Base-by-base conservation (phyloP, 2,329 filamentous ascomycete genomes). In the Cucurbitaria berberidis region DNA sequence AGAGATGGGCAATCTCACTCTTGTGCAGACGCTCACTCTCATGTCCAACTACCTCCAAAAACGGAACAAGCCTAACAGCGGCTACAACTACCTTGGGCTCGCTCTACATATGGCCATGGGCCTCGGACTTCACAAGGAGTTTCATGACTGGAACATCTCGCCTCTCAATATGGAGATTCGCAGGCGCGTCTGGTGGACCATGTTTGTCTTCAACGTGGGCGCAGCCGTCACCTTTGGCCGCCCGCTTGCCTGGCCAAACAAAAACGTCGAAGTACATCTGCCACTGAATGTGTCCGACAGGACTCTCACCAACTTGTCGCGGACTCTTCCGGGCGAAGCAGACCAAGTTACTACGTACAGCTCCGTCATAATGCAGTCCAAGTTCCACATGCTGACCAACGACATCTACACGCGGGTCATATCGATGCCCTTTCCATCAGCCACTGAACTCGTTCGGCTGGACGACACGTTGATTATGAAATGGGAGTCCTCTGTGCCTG, bases 11-110 rank as follows among this genome's bases (percentile, higher is more conserved):
- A 81, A 80, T 44, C 60, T 82, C 16, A 80, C 77, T 7, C 69
- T 81, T 8, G 79, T 82, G 1, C 80, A 82, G 59, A 76, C 75
- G 1, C 68, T 82, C 29, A 64, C 76, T 13, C 71, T 82, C 42
- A 70, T 81, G 58, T 78, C 78, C 50, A 81, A 81, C 48, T 81
- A 80, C 53, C 71, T 78, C 0, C 80, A 82, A 58, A 82, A 82
- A 60, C 72, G 78, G 24, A 78, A 81, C 62, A 81, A 80, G 53
- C 80, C 80, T 2, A 82, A 82, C 56, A 78, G 74, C 7, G 80
- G 79, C 8, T 82, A 78, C 69, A 81, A 79, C 43, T 80, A 79
- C 54, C 63, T 80, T 7, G 80, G 80, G 1, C 59, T 82, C 15
- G 79, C 79, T n/a, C 72, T 80, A 19, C 69, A 78, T 40, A 80